Conservation (phyloP, 306 rosid species). For the Castanospermum australe region DNA sequence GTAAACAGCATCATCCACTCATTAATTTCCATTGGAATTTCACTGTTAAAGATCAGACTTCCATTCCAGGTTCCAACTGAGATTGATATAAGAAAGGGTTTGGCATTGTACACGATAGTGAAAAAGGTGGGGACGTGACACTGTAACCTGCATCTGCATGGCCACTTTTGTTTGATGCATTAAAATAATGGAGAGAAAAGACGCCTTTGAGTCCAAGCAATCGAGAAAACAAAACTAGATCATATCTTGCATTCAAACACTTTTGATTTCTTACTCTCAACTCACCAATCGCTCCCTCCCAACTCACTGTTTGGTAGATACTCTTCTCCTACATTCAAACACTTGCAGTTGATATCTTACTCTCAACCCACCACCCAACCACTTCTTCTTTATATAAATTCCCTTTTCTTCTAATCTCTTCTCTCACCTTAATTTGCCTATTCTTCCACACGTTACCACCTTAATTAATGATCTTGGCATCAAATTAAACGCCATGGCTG, state of each 20-base stretch:
- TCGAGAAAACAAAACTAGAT: background rate
- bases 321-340: constrained; percentile 38
- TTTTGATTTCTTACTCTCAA: background rate
- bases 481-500: background rate
- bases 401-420: background rate
- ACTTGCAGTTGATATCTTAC: constrained; percentile 4
- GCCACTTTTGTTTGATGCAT: constrained; percentile 5
- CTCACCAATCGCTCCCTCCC: constrained; percentile 9
- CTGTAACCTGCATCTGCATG: constrained; percentile 20
- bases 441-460: background rate
- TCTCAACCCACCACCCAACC: constrained; percentile 13
- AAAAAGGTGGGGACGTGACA: constrained; percentile 24
- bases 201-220: constrained; percentile 22
- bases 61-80: too few relatives aligned
- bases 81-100: too few relatives aligned
- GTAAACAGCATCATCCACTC: too few relatives aligned
- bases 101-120: too few relatives aligned
- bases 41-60: too few relatives aligned
- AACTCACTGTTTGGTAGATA: constrained; percentile 18
- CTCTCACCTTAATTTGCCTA: background rate
- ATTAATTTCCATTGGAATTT: too few relatives aligned
- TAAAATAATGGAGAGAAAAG: background rate
- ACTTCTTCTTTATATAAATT: constrained; percentile 5
- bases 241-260: constrained; percentile 4
- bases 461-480: background rate